A percentile compares a stretch with the other conserved stretches of the same genome.
phyloP scores from a whole-genome alignment of 2,329 filamentous ascomycete genomes.

The Aurifilum marmelostoma region DNA sequence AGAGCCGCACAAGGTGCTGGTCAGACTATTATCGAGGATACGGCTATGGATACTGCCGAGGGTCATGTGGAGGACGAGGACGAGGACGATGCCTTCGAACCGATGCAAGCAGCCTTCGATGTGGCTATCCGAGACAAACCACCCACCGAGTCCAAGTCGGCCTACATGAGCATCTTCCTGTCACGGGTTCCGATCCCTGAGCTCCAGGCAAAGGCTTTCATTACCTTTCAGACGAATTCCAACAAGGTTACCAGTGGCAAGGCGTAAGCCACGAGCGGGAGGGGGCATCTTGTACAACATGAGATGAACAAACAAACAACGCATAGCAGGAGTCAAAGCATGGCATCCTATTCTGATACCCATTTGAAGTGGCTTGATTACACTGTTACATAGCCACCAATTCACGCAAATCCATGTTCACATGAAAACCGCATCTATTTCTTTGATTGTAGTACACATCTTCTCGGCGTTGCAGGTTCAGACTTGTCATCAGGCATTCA shows the following conservation, averaged over 20 bases:
- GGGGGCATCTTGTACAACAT: background rate
- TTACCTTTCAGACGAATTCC: constrained; percentile 52
- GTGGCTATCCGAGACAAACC: constrained; percentile 50
- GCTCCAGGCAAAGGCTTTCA: constrained; percentile 52
- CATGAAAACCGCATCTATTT: background rate
- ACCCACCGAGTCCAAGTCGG: constrained; percentile 50
- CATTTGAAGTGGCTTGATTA: background rate
- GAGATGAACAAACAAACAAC: background rate
- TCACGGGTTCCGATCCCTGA: constrained; percentile 57
- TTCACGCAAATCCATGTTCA: background rate
- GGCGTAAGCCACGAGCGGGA: background rate
- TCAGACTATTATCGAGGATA: constrained; percentile 45
- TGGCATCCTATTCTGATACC: background rate
- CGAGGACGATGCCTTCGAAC: constrained; percentile 54
- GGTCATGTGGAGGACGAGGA: constrained; percentile 27
- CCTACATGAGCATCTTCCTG: constrained; percentile 63
- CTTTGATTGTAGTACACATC: background rate
- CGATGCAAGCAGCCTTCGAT: constrained; percentile 60
- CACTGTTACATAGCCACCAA: background rate
- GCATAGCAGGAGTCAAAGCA: background rate
- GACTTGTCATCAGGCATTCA: background rate
- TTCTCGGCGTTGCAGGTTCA: background rate
- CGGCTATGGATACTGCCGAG: constrained; percentile 39
- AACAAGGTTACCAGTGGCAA: constrained; percentile 32
- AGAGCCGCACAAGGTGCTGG: background rate